Percentiles rank a stretch among this genome's conserved stretches.
These are phyloP conservation scores for Achaetomiella virescens DNA, from an alignment of 495 filamentous ascomycete genomes.

Conservation along the genomic window DNA sequence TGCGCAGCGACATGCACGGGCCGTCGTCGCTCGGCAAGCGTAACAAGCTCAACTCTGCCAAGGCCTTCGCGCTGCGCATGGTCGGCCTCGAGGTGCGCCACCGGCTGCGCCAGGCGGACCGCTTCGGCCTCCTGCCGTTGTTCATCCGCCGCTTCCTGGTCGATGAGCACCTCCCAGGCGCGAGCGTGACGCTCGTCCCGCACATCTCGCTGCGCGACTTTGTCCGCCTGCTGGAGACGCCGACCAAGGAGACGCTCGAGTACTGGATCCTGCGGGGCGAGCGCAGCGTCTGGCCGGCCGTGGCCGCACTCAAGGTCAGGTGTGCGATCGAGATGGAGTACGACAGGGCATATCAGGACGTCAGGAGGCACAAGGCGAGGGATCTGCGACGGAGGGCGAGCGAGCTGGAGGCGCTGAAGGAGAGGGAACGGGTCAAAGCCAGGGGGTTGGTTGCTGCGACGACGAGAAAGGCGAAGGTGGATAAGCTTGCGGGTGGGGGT, in stretches of 20 bases:
- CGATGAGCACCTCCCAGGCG: conserved; percentile 79
- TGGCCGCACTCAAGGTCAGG: conserved; percentile 74
- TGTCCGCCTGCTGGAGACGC: conserved; percentile 68
- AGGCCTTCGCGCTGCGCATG: conserved; percentile 60
- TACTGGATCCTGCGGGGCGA: conserved; percentile 86
- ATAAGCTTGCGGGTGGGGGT: background rate
- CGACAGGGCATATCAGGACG: conserved; percentile 74
- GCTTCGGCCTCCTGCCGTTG: conserved; percentile 62
- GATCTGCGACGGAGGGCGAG: conserved; percentile 36
- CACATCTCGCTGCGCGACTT: conserved; percentile 69
- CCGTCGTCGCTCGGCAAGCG: conserved; percentile 56
- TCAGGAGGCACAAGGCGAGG: conserved; percentile 53
- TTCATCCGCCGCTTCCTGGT: conserved; percentile 71
- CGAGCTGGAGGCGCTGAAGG: conserved; percentile 14
- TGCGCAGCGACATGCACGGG: conserved; percentile 73
- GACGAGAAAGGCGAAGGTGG: background rate
- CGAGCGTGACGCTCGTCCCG: conserved; percentile 76
- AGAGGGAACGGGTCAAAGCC: background rate
- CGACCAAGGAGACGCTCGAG: conserved; percentile 65
- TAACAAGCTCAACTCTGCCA: conserved; percentile 49
- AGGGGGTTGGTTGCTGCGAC: too few relatives aligned
- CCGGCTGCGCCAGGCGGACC: conserved; percentile 74
- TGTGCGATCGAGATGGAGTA: conserved; percentile 83
- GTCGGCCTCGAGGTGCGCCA: conserved; percentile 73
- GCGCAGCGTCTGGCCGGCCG: conserved; percentile 86